Conservation (phyloP, 495 filamentous ascomycete genomes). For the Coniosporium apollinis region DNA sequence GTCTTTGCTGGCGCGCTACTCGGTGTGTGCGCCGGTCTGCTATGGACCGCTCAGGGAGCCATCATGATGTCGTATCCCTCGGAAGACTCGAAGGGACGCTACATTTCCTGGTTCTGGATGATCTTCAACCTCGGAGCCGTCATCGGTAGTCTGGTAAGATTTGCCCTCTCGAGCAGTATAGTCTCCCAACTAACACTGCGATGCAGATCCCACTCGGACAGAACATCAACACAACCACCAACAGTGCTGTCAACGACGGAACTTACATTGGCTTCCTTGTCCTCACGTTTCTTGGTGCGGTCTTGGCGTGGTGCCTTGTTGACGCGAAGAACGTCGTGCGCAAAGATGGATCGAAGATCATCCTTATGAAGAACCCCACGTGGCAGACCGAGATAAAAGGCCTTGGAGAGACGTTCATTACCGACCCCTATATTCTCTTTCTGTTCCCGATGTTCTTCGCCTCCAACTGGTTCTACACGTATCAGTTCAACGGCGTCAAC, state of each 20-base stretch:
- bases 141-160: slow-evolving; percentile 60
- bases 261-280: slow-evolving; percentile 88
- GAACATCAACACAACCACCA: slow-evolving; percentile 47
- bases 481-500: slow-evolving; percentile 42
- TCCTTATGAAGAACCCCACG: slow-evolving; percentile 74
- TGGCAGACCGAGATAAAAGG: slow-evolving; percentile 54
- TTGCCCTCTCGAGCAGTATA: slow-evolving; percentile 1
- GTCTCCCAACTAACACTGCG: not conserved
- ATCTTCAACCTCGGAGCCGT: slow-evolving; percentile 92
- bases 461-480: slow-evolving; percentile 31
- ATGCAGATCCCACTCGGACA: slow-evolving; percentile 56
- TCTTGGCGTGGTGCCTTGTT: slow-evolving; percentile 53
- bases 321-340: slow-evolving; percentile 65
- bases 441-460: slow-evolving; percentile 46
- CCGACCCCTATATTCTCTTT: slow-evolving; percentile 60
- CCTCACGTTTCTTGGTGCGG: slow-evolving; percentile 62
- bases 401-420: slow-evolving; percentile 54
- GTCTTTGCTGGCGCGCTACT: slow-evolving; percentile 42
- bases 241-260: slow-evolving; percentile 52
- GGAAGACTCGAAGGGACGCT: slow-evolving; percentile 69
- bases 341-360: slow-evolving; percentile 64
- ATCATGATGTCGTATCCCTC: slow-evolving; percentile 92
- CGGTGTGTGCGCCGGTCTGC: slow-evolving; percentile 63
- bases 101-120: slow-evolving; percentile 83
- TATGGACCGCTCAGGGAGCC: slow-evolving; percentile 86